Evolutionary conservation across 371 early-diverging fungal species (phyloP), one percentile per base, ranked within the genome.

Genomic region (Rhizopus stolonifer): DNA sequence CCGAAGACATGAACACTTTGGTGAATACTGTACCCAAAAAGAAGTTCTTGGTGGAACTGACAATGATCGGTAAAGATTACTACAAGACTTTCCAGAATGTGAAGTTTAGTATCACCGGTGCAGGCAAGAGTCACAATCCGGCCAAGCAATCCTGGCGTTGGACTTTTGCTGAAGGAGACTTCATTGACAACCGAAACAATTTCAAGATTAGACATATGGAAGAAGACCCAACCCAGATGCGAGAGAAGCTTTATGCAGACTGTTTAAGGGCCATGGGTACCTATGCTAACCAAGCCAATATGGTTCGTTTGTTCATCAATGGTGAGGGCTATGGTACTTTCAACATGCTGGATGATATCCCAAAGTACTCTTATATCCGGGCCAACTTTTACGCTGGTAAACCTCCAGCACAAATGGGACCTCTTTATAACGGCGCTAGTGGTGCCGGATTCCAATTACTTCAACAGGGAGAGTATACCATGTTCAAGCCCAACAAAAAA

Each of bases 201-300:
- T 72, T 82, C 68, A 82, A 82, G 64, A 47, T 79, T 34, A 74
- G 82, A 21, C 74, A 82, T 38, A 74, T 74, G 74, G 80, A 79
- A 56, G 78, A 78, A 60, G 82, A 82, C 32, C 82, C 82, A 23
- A 82, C 82, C 9, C 82, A 82, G 58, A 76, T 82, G 64, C 80
- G 82, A 42, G 82, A 82, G 51, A 82, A 82, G 61, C 61, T 78
- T 1, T 82, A 78, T 57, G 76, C 82, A 6, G 82, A 82, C 46
- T 61, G 69, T 49, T 49, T 72, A 8, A 70, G 72, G 38, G 76
- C 82, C 24, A 66, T 82, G 67, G 82, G 82, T 15, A 70, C 71
- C 24, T 76, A 76, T 57, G 74, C 61, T 36, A 77, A 77, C 38
- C 70, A 74, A 46, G 79, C 82, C 23, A 79, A 72, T 54, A 76